Evolutionary conservation across 2,329 filamentous ascomycete genomes (phyloP), one percentile per base, ranked within the genome.

Genomic region (Paracorniculantispora psalliotae): DNA sequence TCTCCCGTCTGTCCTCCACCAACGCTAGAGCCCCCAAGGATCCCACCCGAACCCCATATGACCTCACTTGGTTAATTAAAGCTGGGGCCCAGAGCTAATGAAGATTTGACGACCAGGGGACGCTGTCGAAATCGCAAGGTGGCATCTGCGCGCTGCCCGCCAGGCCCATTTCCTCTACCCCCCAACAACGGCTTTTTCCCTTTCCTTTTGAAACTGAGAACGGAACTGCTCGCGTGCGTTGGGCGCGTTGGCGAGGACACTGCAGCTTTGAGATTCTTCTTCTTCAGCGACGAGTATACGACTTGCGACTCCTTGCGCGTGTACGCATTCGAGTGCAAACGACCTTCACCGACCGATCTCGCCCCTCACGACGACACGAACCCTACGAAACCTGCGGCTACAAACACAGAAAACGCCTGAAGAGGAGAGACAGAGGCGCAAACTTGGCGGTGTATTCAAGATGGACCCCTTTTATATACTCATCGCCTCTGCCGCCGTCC

Each of bases 401-500:
- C 30, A 49, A 13, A n/a, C 23, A 56, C 4, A 4, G 17, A 44
- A 26, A 37, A 17, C 2, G 15, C 39, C 23, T 15, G 1, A 19
- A 21, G 12, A 30, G 26, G 7, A 50, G 19, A 10, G 8, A 51
- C 19, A 19, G 15, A 30, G 15, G 8, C 6, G 26, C 6, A 39
- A 5, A 23, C 13, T 8, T 28, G 6, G 23, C 10, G 3, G 23
- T 10, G 12, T 21, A 15, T 15, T 6, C 43, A 61, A n/a, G 13
- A 61, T 63, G 55, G 58, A 52, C 12, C 33, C 44, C 57, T 57
- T 67, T 63, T 43, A 65, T 50, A 56, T 67, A 50, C 44, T 68
- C 15, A 63, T 72, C 51, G 68, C 52, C 35, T 43, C 72, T 61
- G 62, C 74, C 61, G 64, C 77, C 39, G 69, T 76, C 60, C 67